Conservation (phyloP, 2,329 filamentous ascomycete genomes). For the Trichoderma koningii region DNA sequence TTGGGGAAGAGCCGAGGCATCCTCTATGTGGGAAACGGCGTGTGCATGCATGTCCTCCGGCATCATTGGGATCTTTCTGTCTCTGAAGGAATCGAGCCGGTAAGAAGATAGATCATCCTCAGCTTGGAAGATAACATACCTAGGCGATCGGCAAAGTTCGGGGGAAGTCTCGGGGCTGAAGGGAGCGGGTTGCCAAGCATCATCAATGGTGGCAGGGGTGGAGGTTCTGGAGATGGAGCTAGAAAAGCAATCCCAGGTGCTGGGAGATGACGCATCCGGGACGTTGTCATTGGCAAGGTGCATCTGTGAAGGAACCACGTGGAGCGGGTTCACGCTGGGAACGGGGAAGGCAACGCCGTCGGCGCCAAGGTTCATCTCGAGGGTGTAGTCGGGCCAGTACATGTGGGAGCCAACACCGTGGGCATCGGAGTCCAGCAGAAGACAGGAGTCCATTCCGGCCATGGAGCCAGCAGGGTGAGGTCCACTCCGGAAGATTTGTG, state of each 20-base stretch:
- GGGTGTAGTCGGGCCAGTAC: slow-evolving; percentile 52
- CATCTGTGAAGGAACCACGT: slow-evolving; percentile 60
- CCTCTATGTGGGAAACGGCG: slow-evolving; percentile 36
- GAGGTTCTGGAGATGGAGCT: slow-evolving; percentile 55
- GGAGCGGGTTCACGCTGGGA: slow-evolving; percentile 49
- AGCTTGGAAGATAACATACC: slow-evolving; percentile 47
- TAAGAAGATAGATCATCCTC: slow-evolving; percentile 30
- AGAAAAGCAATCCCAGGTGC: slow-evolving; percentile 56
- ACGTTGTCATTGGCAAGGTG: slow-evolving; percentile 56
- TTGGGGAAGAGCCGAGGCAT: slow-evolving; percentile 38
- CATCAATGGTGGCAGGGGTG: slow-evolving; percentile 53
- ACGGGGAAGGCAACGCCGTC: slow-evolving; percentile 48
- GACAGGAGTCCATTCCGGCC: slow-evolving; percentile 54
- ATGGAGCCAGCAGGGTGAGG: slow-evolving; percentile 43
- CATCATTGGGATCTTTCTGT: slow-evolving; percentile 38
- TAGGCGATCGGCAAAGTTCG: slow-evolving; percentile 54
- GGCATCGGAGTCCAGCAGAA: slow-evolving; percentile 53
- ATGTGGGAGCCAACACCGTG: slow-evolving; percentile 51
- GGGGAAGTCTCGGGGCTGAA: slow-evolving; percentile 51
- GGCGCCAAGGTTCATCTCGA: slow-evolving; percentile 48
- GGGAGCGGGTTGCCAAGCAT: slow-evolving; percentile 46
- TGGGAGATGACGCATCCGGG: slow-evolving; percentile 52
- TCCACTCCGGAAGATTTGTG: slow-evolving; percentile 47
- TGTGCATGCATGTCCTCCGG: slow-evolving; percentile 36
- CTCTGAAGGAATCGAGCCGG: slow-evolving; percentile 35